phyloP scores from a whole-genome alignment of 805 yeast genomes.

The Kodamaea kaohsiungensis region DNA sequence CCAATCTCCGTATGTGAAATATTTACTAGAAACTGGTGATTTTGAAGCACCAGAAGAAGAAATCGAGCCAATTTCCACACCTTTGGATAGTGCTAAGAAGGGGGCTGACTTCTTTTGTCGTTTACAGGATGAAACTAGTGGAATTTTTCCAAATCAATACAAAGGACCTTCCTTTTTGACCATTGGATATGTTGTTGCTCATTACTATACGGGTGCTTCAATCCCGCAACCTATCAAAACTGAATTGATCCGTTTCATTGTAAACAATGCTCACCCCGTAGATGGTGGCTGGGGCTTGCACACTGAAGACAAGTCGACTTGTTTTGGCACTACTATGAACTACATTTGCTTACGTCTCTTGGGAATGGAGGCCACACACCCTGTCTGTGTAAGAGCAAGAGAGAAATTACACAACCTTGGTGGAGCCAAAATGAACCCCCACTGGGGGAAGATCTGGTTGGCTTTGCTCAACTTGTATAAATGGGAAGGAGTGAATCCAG shows the following conservation, averaged over 20 bases:
- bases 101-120: slow-evolving; percentile 70
- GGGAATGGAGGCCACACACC: slow-evolving; percentile 74
- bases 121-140: slow-evolving; percentile 77
- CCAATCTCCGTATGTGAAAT: slow-evolving; percentile 58
- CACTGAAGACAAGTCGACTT: slow-evolving; percentile 88
- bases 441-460: slow-evolving; percentile 97
- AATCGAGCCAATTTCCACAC: slow-evolving; percentile 35
- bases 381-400: slow-evolving; percentile 77
- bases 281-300: slow-evolving; percentile 99
- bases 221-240: slow-evolving; percentile 64
- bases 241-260: slow-evolving; percentile 82
- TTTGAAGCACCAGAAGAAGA: slow-evolving; percentile 40
- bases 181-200: slow-evolving; percentile 78
- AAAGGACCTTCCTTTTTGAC: slow-evolving; percentile 99
- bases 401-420: slow-evolving; percentile 69
- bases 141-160: slow-evolving; percentile 88
- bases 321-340: slow-evolving; percentile 90
- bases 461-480: slow-evolving; percentile 75
- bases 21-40: slow-evolving; percentile 47
- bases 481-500: slow-evolving; percentile 98
- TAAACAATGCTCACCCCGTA: slow-evolving; percentile 93
- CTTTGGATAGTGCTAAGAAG: slow-evolving; percentile 64
- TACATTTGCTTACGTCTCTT: slow-evolving; percentile 79
- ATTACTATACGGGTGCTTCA: slow-evolving; percentile 65
- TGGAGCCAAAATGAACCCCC: slow-evolving; percentile 89